phyloP scores from a whole-genome alignment of 148 eudicot genomes.

The Chenopodium quinoa region DNA sequence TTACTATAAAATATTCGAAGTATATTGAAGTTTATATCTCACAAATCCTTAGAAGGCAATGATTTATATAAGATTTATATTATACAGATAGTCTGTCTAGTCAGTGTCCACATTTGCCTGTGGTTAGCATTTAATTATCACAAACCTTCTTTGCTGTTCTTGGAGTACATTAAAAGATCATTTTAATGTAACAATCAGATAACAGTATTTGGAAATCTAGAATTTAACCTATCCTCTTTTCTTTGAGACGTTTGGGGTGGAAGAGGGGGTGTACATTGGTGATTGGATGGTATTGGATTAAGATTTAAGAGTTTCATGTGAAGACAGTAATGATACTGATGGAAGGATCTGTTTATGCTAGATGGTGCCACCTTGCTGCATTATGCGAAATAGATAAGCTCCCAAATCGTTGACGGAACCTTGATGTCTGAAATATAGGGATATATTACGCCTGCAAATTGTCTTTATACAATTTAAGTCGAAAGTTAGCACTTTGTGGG shows the following conservation, averaged over 20 bases:
- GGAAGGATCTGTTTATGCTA: slow-evolving; percentile 11
- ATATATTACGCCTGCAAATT: not conserved
- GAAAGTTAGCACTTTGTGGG: slow-evolving; percentile 20
- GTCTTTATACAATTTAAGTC: not conserved
- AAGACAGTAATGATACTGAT: slow-evolving; percentile 3
- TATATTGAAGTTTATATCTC: not conserved
- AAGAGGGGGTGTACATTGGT: not conserved
- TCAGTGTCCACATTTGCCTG: slow-evolving; percentile 26
- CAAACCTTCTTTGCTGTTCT: slow-evolving; percentile 13
- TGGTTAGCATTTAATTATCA: slow-evolving; percentile 34
- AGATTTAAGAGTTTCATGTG: slow-evolving; percentile 19
- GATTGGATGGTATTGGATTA: not conserved
- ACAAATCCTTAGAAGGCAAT: slow-evolving; percentile 6
- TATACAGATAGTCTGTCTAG: slow-evolving; percentile 24
- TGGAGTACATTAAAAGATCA: slow-evolving; percentile 21
- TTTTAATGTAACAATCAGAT: slow-evolving; percentile 5
- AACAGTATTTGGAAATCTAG: not conserved
- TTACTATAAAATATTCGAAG: not conserved
- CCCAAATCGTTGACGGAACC: slow-evolving; percentile 1
- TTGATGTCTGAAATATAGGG: not conserved
- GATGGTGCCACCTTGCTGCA: slow-evolving; percentile 18
- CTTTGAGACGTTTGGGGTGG: not conserved
- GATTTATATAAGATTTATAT: not conserved
- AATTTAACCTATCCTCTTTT: not conserved
- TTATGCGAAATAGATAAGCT: slow-evolving; percentile 29